Evolutionary conservation across 768 basidiomycete genomes (phyloP), one percentile per base, ranked within the genome.

Genomic region (Auriscalpium orientale): DNA sequence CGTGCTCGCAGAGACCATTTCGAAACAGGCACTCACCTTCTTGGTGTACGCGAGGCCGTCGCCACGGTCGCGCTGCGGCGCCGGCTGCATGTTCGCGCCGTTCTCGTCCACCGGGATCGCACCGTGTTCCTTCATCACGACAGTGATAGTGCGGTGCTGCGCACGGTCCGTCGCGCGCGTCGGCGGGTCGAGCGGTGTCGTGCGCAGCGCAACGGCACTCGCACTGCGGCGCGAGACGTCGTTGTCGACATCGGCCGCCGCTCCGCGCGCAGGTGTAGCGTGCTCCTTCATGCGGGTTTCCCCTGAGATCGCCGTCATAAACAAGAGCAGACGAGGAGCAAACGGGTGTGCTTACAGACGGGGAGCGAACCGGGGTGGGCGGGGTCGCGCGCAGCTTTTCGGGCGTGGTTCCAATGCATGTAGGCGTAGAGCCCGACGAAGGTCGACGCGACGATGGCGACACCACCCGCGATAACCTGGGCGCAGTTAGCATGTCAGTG

Each of bases 371-470:
- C 57, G 36, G 8, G 45, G 47, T 60, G 56, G 10, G 38, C 49
- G 37, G 49, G 56, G 13, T 60, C 57, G 44, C 56, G 56, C 46
- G 49, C 57, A 16, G 56, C 58, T 54, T 54, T 59, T 15, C 52
- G 43, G 2, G 56, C 51, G 33, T 59, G 58, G 8, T 48, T 60
- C 8, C 28, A n/a, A 35, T 28, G 53, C 48, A 60, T 49, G 53
- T 60, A 58, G 28, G 28, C 28, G 56, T 56, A 58, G 12, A 49
- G 40, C 11, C 46, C 43, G n/a, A 45, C 53, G n/a, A 58, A 54
- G 16, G 53, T 43, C 6, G 40, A 43, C 36, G 52, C 51, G 34
- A 59, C 48, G 51, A 59, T 43, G 36, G 57, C 38, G 2, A 44
- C 52, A 18, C 53, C 49, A 8, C 59, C 53, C n/a, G 58, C 20